Evolutionary conservation across 2,329 filamentous ascomycete genomes (phyloP).

Genomic region (Colletotrichum siamense): DNA sequence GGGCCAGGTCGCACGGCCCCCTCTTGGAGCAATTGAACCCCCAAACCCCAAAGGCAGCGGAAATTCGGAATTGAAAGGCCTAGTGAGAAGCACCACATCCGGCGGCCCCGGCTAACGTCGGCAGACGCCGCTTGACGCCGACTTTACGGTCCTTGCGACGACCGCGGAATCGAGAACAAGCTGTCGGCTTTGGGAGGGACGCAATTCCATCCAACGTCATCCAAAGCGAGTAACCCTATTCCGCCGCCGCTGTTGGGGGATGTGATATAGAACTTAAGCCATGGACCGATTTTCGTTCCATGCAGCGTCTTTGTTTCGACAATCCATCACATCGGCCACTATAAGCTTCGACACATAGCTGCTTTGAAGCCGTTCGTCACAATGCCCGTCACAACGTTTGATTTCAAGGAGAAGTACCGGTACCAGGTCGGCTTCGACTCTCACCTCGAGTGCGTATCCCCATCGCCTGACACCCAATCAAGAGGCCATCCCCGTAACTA

Average conservation of each 20-base stretch:
- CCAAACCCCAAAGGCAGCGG: not conserved
- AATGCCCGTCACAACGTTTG: slow-evolving; percentile 58
- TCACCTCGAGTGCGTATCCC: slow-evolving; percentile 71
- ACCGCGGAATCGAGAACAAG: slow-evolving; percentile 7
- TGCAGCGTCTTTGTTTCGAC: not conserved
- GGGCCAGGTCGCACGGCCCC: not conserved
- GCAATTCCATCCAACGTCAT: slow-evolving; percentile 7
- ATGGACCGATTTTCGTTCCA: not conserved
- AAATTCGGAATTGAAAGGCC: slow-evolving; percentile 15
- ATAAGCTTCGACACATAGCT: not conserved
- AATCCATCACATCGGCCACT: not conserved
- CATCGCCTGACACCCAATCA: not conserved
- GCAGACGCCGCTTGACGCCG: slow-evolving; percentile 18
- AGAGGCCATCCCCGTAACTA: not conserved
- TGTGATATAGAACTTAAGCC: not conserved
- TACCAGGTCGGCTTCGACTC: slow-evolving; percentile 82
- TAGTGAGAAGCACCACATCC: not conserved
- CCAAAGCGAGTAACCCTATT: not conserved
- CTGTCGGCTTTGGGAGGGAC: slow-evolving; percentile 6
- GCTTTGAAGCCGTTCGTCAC: slow-evolving; percentile 4
- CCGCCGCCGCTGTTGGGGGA: not conserved
- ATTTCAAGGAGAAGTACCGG: slow-evolving; percentile 63
- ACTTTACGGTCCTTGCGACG: not conserved
- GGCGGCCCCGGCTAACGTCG: slow-evolving; percentile 19
- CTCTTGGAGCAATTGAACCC: not conserved